Base-by-base conservation (phyloP, 331 rosid genomes). In the Quercus phellos region DNA sequence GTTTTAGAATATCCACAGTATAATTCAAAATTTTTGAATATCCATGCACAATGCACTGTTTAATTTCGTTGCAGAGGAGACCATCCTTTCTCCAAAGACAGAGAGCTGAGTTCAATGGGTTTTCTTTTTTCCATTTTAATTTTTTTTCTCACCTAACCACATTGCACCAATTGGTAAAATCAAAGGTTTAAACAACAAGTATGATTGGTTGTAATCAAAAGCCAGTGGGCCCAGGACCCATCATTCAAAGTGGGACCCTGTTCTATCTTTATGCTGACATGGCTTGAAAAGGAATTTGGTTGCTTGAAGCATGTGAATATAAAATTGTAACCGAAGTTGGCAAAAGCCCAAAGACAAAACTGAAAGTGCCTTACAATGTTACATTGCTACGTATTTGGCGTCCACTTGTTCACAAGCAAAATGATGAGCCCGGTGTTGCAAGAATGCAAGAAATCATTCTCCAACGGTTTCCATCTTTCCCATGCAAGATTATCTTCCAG, bases 401-500 rank as follows among this genome's bases (percentile, higher is more conserved):
- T 68, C 54, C 72, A 76, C 69, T 63, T 46, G 38, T 51, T n/a
- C 70, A 63, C 83, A 81, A 70, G 85, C 81, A 66, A 14, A 27
- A 50, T 80, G 53, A 46, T 46, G 3, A 46, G 53, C 72, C 79
- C 81, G 79, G 88, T 78, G 85, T 78, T 46, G 53, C 53, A 3
- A 10, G 14, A 46, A 46, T 70, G 82, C 88, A 80, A 70, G 80
- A 38, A 74, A 78, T 73, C 68, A 74, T 55, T 55, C 60, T 22
- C 50, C 55, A 43, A 46, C 74, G 74, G 54, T 24, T 46, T 73
- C 76, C n/a, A 50, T 75, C 54, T 21, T 81, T 85, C 72, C 64
- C 79, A 78, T 66, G 83, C 83, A 77, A 60, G 22, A 54, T 81
- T 78, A 85, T 75, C 81, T 81, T 82, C 54, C 78, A 43, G n/a